These are phyloP conservation scores for Cercophora samala DNA, from an alignment of 495 filamentous ascomycete species.

Conservation along the genomic window DNA sequence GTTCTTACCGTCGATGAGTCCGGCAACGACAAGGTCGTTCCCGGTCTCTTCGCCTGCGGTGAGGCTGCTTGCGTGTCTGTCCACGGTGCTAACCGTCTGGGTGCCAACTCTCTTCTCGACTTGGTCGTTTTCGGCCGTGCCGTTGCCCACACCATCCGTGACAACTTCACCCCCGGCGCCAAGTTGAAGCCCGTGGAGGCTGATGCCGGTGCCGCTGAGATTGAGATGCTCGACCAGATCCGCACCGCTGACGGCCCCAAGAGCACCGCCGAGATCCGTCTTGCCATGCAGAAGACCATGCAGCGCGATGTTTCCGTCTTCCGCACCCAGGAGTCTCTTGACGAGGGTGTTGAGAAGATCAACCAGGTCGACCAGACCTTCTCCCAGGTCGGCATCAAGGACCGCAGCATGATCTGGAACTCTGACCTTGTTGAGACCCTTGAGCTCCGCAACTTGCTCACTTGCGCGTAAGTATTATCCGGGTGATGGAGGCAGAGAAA, in stretches of 20 bases:
- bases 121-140: conserved; percentile 95
- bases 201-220: conserved; percentile 82
- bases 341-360: conserved; percentile 81
- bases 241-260: conserved; percentile 81
- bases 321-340: conserved; percentile 84
- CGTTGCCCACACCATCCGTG: conserved; percentile 91
- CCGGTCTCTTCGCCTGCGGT: conserved; percentile 92
- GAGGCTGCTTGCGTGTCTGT: conserved; percentile 97
- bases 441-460: conserved; percentile 87
- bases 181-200: conserved; percentile 70
- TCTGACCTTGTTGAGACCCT: conserved; percentile 93
- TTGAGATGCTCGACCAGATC: conserved; percentile 80
- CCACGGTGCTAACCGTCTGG: conserved; percentile 95
- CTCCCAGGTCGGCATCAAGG: conserved; percentile 82
- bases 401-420: conserved; percentile 99
- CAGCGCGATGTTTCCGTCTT: conserved; percentile 96
- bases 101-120: conserved; percentile 96
- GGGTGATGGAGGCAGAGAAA: not conserved
- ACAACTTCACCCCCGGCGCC: conserved; percentile 76
- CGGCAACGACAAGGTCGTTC: conserved; percentile 90
- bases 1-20: conserved; percentile 78
- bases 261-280: conserved; percentile 78
- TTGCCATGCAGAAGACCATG: conserved; percentile 97
- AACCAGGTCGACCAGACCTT: conserved; percentile 76
- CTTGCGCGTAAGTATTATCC: conserved; percentile 72